phyloP scores from a whole-genome alignment of 129 eudicot species.

The Daucus carota region DH1_v3.0 NC_030386.2:40537501-40538000 shows the following conservation, averaged over 20 bases:
- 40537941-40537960: conserved; percentile 90
- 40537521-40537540: no score
- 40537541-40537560: not conserved
- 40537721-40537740: not conserved
- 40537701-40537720: not conserved
- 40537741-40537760: not conserved
- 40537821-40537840: not conserved
- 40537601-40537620: not conserved
- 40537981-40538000: conserved; percentile 89
- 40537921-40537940: conserved; percentile 1
- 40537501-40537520: not conserved
- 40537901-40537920: not conserved
- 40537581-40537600: not conserved
- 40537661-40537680: not conserved
- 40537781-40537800: not conserved
- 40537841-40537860: not conserved
- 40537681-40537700: not conserved
- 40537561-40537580: not conserved
- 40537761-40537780: not conserved
- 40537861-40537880: not conserved
- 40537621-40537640: not conserved
- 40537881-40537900: not conserved
- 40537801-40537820: not conserved
- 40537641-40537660: not conserved
- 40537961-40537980: conserved; percentile 81